Percentiles rank a stretch among this genome's conserved stretches.
phyloP scores from a whole-genome alignment of 371 early-diverging fungal genomes.

The Mucor lusitanicus region DNA sequence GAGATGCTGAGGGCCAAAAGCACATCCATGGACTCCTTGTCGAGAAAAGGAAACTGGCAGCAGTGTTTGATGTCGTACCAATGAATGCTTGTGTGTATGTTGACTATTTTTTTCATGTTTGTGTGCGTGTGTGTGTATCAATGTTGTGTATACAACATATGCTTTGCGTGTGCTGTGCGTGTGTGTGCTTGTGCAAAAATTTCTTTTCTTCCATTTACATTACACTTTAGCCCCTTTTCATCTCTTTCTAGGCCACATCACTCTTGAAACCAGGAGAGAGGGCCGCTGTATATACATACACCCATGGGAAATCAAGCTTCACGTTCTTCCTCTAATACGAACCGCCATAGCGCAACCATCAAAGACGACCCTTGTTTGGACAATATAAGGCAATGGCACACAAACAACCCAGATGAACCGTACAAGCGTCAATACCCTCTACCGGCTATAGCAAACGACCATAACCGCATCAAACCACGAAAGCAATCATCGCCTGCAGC shows the following conservation, averaged over 20 bases:
- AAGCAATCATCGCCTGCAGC: conserved; percentile 42
- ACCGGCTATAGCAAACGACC: conserved; percentile 28
- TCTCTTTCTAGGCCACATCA: neutral
- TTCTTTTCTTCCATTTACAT: neutral
- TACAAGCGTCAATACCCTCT: conserved; percentile 41
- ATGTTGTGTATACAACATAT: neutral
- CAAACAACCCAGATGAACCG: conserved; percentile 16
- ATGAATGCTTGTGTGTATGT: neutral
- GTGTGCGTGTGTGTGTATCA: neutral
- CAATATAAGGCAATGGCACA: conserved; percentile 22
- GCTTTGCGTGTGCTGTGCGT: neutral
- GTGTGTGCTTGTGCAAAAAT: neutral
- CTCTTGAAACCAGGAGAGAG: neutral
- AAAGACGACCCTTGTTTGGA: conserved; percentile 27
- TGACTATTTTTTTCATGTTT: neutral
- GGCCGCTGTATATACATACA: neutral
- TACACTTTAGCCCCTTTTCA: neutral
- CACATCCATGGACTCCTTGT: neutral
- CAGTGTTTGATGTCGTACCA: neutral
- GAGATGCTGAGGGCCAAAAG: neutral
- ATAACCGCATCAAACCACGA: conserved; percentile 34
- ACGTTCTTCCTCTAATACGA: conserved; percentile 13
- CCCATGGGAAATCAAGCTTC: conserved; percentile 44
- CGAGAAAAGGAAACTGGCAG: neutral
- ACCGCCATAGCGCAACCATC: conserved; percentile 22